Conservation (phyloP, 106 monocot species). For the Allium fistulosum region DNA sequence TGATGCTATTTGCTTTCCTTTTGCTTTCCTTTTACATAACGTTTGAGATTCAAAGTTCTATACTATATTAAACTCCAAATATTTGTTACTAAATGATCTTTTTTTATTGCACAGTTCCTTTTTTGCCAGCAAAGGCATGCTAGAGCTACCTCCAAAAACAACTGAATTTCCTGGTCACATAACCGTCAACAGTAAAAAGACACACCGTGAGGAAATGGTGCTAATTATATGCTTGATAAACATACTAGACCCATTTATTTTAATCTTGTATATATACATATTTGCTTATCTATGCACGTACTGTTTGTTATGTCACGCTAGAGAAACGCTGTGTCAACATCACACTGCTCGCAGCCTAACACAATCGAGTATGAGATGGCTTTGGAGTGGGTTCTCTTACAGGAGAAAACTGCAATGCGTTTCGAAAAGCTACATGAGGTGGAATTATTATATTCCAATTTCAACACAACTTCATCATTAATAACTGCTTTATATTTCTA, state of each 20-base stretch:
- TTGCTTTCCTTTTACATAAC: not conserved
- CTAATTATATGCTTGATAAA: not conserved
- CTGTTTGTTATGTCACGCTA: slow-evolving; percentile 7
- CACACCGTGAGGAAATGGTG: not conserved
- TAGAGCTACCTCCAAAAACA: not conserved
- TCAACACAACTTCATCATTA: not conserved
- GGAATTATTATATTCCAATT: not conserved
- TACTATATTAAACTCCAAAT: not conserved
- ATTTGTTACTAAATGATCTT: not conserved
- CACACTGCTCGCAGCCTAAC: slow-evolving; percentile 88
- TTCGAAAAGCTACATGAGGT: slow-evolving; percentile 58
- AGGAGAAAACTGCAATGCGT: slow-evolving; percentile 23
- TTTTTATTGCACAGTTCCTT: slow-evolving; percentile 2
- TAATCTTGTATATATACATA: not conserved
- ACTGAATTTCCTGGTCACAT: not conserved
- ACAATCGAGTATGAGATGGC: slow-evolving; percentile 92
- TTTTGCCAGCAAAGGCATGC: slow-evolving; percentile 5
- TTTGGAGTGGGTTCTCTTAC: slow-evolving; percentile 63
- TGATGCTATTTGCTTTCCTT: not conserved
- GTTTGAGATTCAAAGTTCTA: not conserved
- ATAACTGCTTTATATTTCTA: not conserved
- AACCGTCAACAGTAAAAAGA: not conserved
- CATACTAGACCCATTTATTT: not conserved
- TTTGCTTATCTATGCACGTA: not conserved
- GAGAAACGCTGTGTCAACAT: slow-evolving; percentile 74